Percentiles rank a stretch among this genome's conserved stretches.
phyloP scores from a whole-genome alignment of 2,329 filamentous ascomycete species.

The Tolypocladium nubicola region DNA sequence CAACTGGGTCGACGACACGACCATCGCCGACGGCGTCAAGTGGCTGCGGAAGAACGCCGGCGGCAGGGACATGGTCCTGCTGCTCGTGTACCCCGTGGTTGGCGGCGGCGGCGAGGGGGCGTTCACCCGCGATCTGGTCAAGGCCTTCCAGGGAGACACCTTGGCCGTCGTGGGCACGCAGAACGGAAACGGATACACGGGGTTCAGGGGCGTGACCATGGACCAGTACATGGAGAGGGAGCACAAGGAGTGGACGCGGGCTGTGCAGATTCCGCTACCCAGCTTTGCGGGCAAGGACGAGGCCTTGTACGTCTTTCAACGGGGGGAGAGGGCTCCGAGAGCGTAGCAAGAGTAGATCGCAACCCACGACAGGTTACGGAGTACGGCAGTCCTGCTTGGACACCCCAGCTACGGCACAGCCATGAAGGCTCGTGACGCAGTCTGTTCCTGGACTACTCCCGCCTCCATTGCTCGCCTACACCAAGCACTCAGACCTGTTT shows the following conservation, averaged over 20 bases:
- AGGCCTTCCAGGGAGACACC: slow-evolving; percentile 50
- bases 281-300: slow-evolving; percentile 73
- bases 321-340: slow-evolving; percentile 26
- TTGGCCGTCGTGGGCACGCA: slow-evolving; percentile 66
- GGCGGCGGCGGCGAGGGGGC: slow-evolving; percentile 50
- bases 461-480: neutral
- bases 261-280: slow-evolving; percentile 55
- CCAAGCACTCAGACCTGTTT: too few relatives aligned
- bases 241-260: slow-evolving; percentile 45
- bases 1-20: slow-evolving; percentile 57
- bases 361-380: neutral
- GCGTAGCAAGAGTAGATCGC: neutral
- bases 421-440: too few relatives aligned
- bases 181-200: slow-evolving; percentile 65
- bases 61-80: slow-evolving; percentile 46
- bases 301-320: slow-evolving; percentile 57
- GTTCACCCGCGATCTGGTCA: slow-evolving; percentile 54
- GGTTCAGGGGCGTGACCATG: slow-evolving; percentile 51
- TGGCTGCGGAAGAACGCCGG: slow-evolving; percentile 41
- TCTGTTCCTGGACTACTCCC: too few relatives aligned
- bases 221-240: slow-evolving; percentile 55
- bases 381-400: too few relatives aligned
- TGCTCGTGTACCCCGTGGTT: slow-evolving; percentile 66
- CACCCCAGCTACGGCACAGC: too few relatives aligned
- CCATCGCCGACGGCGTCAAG: slow-evolving; percentile 46